Conservation (phyloP, 352 stramenopile genomes). For the Phytophthora quininea region DNA sequence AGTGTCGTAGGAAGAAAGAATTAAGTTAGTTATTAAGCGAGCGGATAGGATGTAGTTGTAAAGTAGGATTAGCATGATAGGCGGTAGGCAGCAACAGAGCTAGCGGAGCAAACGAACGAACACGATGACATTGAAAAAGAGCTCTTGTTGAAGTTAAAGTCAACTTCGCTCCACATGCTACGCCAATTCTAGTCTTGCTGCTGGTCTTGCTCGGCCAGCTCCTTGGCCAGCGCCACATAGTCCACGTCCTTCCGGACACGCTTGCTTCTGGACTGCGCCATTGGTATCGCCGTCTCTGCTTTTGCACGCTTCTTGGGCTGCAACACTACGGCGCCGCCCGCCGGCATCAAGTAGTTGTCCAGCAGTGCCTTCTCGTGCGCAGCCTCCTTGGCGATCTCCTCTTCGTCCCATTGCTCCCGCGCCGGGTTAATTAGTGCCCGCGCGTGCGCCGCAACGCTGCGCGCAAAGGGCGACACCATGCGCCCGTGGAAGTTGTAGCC, state of each 20-base stretch:
- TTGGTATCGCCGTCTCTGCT: conserved; percentile 3
- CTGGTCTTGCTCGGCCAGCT: conserved; percentile 41
- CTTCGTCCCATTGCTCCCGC: conserved; percentile 50
- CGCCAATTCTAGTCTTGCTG: conserved; percentile 1
- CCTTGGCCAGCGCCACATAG: conserved; percentile 68
- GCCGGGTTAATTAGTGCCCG: conserved; percentile 63
- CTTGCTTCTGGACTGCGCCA: conserved; percentile 45
- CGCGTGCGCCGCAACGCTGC: conserved; percentile 75
- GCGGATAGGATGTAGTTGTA: conserved; percentile 34
- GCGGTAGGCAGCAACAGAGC: conserved; percentile 16
- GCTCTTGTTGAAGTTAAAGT: not conserved
- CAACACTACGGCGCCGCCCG: conserved; percentile 24
- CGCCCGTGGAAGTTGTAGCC: conserved; percentile 89
- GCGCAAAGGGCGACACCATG: conserved; percentile 81
- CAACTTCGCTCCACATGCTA: too few species aligned
- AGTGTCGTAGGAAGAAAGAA: conserved; percentile 40
- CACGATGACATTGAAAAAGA: conserved; percentile 22
- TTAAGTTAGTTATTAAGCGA: conserved; percentile 44
- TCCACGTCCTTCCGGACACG: conserved; percentile 64
- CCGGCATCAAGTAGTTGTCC: conserved; percentile 48
- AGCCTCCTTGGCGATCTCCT: conserved; percentile 55
- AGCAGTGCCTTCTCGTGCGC: conserved; percentile 55
- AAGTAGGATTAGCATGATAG: conserved; percentile 35
- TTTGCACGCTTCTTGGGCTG: conserved; percentile 45
- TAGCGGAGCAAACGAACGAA: conserved; percentile 22